Base-by-base conservation (phyloP, 768 basidiomycete genomes). In the Xerocomellus chrysenteron region DNA sequence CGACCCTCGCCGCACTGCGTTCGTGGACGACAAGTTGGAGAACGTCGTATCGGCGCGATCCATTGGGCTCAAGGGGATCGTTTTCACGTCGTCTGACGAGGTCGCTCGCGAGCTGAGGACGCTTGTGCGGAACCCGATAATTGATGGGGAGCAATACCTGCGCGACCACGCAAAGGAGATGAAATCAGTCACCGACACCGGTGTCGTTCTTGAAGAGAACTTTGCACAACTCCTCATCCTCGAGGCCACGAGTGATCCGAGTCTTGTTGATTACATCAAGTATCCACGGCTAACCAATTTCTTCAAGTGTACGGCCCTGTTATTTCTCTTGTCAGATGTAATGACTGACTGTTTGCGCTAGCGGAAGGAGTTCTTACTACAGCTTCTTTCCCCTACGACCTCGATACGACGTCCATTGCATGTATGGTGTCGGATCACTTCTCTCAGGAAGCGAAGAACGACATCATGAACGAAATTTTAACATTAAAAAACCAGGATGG, bases 21-120 rank as follows among this genome's bases (percentile, higher is more conserved):
- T 67, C 16, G 65, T 65, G n/a, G 65, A 65, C 11, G 65, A 65
- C 26, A 65, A 56, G 50, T 12, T 64, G 47, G 65, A 65, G 52
- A 66, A 66, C 9, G 54, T 65, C 5, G 49, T 65, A 7, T 57
- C 62, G 19, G 62, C 62, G 1, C 58, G 36, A 35, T 67, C 65
- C 5, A 17, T 67, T 37, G 65, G 65, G 12, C 39, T 67, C 33
- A 56, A 56, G 21, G 64, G 65, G 0, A 64, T 65, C 30, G 36
- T 66, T 13, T 65, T 63, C 30, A 58, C 62, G 2, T 64, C 65
- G 5, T 57, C 42, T 36, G 54, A 58, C 3, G 56, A 65, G 7
- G 59, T 66, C 9, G 42, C 56, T 30, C 58, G 44, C 16, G 59
- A 56, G 36, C 55, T 65, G 47, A 61, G 28, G 39, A 5, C 54